Evolutionary conservation across 768 basidiomycete species (phyloP), one percentile per base, ranked within the genome.

Genomic region (Boletus speciosus): DNA sequence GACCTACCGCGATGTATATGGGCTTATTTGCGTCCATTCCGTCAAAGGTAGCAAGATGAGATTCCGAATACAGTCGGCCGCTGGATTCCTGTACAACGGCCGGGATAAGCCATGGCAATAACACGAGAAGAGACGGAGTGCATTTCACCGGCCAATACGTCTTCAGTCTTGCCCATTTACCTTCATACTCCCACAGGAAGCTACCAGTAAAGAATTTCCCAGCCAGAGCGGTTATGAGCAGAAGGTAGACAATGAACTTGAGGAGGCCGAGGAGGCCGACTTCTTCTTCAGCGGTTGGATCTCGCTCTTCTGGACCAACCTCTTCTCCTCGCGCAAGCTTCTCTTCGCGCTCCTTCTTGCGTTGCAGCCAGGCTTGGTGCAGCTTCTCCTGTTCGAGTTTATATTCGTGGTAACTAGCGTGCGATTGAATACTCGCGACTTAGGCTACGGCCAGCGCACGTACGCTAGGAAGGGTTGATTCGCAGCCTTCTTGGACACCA

Each of bases 201-300:
- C 86, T 90, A n/a, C 87, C 90, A 0, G 90, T 90, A 66, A 95
- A 74, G 71, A 95, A 93, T 66, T 88, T 88, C 50, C 93, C 87
- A 35, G 85, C 79, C 31, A 91, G 74, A 1, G 81, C 64, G 37
- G 79, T 55, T 56, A 84, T 70, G 47, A 89, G 60, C 21, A 84
- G 49, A 3, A 81, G 47, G 59, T 81, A 80, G 46, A 88, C 54
- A 36, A 89, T 59, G 66, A 90, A 86, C 68, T 88, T 90, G 66
- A 92, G 69, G 44, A 92, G 66, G 23, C 82, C 85, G 32, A 80
- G 64, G 37, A 83, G 56, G 46, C 84, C 85, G 42, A 92, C 78
- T 71, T 88, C 86, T 55, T 76, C 75, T 54, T 84, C 74, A 35
- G 76, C 83, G 8, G 86, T 88, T 10, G 89, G 89, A 66, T 92